These are phyloP conservation scores for Fraxinus quadrangulata DNA, from an alignment of 257 asterid genomes.

Conservation along the genomic window DNA sequence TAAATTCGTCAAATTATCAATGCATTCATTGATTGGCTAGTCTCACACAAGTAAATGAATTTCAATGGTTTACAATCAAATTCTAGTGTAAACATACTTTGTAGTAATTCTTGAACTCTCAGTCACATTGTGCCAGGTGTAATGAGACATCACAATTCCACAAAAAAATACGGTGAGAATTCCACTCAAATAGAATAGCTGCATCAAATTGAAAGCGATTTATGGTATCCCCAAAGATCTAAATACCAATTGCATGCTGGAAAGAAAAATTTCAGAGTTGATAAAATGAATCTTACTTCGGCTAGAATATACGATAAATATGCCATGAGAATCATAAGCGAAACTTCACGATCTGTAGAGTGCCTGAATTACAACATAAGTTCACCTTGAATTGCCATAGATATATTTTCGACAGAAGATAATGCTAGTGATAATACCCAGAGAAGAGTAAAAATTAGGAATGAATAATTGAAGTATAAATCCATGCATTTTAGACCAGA, in stretches of 20 bases:
- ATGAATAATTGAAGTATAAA: background rate
- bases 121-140: conserved; percentile 53
- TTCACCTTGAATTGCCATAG: background rate
- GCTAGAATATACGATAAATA: conserved; percentile 44
- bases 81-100: conserved; percentile 26
- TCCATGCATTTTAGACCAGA: background rate
- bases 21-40: background rate
- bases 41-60: background rate
- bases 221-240: background rate
- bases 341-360: conserved; percentile 54
- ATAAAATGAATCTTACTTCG: conserved; percentile 31
- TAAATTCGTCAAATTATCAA: conserved; percentile 4
- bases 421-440: background rate
- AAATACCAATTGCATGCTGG: background rate
- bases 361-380: conserved; percentile 33
- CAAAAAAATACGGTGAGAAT: conserved; percentile 53
- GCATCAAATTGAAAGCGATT: conserved; percentile 19
- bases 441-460: background rate
- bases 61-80: background rate
- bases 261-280: background rate
- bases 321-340: conserved; percentile 56
- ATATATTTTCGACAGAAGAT: background rate
- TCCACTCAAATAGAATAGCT: conserved; percentile 44
- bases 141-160: conserved; percentile 55
- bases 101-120: conserved; percentile 48